Evolutionary conservation across 805 yeast species (phyloP).

Genomic region (Saturnispora hagleri): DNA sequence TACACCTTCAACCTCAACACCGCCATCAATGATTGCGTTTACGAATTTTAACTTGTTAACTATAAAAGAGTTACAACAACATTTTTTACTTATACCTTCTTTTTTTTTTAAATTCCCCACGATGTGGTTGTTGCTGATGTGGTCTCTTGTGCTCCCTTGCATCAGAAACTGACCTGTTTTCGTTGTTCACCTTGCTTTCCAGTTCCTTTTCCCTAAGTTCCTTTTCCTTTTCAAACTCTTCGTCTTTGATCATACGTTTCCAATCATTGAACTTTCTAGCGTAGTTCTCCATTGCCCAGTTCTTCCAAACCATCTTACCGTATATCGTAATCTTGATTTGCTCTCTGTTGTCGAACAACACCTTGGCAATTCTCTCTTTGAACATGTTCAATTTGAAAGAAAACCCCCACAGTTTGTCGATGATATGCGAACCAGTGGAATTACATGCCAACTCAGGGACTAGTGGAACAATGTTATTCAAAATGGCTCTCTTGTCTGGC

Average conservation of each 20-base stretch:
- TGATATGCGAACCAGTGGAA: slow-evolving; percentile 85
- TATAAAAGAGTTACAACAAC: neutral
- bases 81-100: slow-evolving; percentile 1
- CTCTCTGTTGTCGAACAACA: slow-evolving; percentile 48
- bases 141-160: neutral
- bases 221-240: slow-evolving; percentile 28
- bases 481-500: slow-evolving; percentile 50
- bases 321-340: slow-evolving; percentile 76
- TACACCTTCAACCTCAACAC: neutral
- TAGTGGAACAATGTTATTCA: slow-evolving; percentile 50
- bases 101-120: slow-evolving; percentile 3
- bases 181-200: neutral
- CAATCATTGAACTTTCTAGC: slow-evolving; percentile 70
- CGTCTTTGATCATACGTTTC: slow-evolving; percentile 56
- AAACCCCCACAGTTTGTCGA: slow-evolving; percentile 77
- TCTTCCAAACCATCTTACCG: slow-evolving; percentile 90
- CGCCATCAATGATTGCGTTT: neutral
- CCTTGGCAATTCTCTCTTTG: slow-evolving; percentile 77
- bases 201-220: slow-evolving; percentile 4
- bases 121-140: neutral
- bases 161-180: neutral
- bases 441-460: slow-evolving; percentile 62
- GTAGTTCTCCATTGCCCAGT: slow-evolving; percentile 84
- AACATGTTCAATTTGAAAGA: slow-evolving; percentile 69
- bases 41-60: neutral